Percentiles rank a stretch among this genome's conserved stretches.
Evolutionary conservation across 192 early-diverging fungal genomes (phyloP).

Genomic region (Coemansia sp.): DNA sequence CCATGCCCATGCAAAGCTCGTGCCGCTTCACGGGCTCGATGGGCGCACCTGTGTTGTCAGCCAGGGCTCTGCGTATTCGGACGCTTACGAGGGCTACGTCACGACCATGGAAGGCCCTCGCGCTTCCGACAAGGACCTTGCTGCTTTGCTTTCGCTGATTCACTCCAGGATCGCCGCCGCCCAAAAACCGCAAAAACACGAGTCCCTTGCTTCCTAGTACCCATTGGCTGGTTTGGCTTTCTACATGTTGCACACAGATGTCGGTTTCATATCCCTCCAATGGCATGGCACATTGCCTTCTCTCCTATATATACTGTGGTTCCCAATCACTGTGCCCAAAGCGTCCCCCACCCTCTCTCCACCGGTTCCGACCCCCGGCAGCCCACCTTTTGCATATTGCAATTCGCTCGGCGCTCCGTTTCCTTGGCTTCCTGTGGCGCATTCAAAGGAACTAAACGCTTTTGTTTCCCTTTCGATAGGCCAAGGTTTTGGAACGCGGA

Average conservation of each 20-base stretch:
- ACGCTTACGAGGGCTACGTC: slow-evolving; percentile 20
- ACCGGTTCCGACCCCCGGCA: too few species aligned
- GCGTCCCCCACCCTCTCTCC: too few species aligned
- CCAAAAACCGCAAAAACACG: too few species aligned
- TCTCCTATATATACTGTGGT: too few species aligned
- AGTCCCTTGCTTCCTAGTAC: not conserved
- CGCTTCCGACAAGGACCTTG: slow-evolving; percentile 11
- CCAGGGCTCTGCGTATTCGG: slow-evolving; percentile 12
- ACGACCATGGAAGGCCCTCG: slow-evolving; percentile 24
- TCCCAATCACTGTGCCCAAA: too few species aligned
- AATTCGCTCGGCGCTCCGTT: too few species aligned
- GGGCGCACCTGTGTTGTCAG: slow-evolving; percentile 10
- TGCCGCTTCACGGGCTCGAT: slow-evolving; percentile 23
- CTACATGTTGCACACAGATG: not conserved
- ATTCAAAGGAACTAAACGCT: too few species aligned
- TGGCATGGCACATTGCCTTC: not conserved
- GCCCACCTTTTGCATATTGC: too few species aligned
- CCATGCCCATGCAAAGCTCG: slow-evolving; percentile 31
- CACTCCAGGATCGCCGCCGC: slow-evolving; percentile 1
- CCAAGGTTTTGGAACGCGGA: too few species aligned
- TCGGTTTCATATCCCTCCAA: not conserved
- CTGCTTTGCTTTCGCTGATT: slow-evolving; percentile 1
- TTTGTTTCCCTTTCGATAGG: too few species aligned
- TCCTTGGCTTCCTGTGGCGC: too few species aligned
- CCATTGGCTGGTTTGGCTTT: not conserved